phyloP scores from a whole-genome alignment of 2,329 filamentous ascomycete species.

The Alternaria hordeiaustralica region DNA sequence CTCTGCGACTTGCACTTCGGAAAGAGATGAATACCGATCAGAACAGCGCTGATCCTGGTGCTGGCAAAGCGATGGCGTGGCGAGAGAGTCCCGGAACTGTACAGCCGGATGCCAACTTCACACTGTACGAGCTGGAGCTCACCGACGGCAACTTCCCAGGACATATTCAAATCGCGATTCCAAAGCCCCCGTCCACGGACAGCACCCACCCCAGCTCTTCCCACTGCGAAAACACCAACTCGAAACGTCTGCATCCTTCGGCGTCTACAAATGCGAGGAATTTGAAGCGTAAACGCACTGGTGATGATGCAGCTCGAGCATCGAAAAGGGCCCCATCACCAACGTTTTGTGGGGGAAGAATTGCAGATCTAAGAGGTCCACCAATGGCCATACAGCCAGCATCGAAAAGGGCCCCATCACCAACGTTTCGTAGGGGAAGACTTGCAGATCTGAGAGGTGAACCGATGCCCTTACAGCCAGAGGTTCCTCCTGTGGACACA shows the following conservation, averaged over 20 bases:
- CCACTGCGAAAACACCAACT: background rate
- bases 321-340: background rate
- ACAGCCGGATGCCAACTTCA: background rate
- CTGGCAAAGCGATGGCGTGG: background rate
- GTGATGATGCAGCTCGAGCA: background rate
- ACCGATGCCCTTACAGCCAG: no score
- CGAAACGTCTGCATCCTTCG: background rate
- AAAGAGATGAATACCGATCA: background rate
- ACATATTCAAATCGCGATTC: background rate
- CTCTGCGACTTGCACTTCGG: background rate
- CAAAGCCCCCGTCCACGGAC: background rate
- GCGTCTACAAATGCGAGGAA: background rate
- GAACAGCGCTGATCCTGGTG: background rate
- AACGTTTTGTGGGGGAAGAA: no score
- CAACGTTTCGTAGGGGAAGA: no score
- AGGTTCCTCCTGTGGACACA: background rate
- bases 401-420: no score
- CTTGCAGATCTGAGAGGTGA: no score
- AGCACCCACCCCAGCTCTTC: background rate
- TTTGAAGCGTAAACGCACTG: background rate
- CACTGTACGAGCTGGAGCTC: background rate
- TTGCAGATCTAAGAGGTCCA: no score
- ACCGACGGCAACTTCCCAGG: background rate
- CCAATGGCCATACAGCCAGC: no score
- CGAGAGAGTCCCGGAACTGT: accelerated